Conservation (phyloP, 768 basidiomycete species). For the Pholiota conissans region DNA sequence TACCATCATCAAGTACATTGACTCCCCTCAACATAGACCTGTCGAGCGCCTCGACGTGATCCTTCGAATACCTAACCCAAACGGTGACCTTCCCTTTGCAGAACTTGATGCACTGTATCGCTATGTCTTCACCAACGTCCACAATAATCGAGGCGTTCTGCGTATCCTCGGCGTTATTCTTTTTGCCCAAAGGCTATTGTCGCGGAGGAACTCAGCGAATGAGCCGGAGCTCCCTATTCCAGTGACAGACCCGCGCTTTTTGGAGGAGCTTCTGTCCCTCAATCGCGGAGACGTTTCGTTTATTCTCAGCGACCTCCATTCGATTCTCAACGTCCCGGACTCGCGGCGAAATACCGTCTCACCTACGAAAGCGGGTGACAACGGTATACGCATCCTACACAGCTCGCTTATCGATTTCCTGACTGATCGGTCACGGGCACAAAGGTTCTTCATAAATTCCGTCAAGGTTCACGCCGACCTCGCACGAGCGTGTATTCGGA, state of each 20-base stretch:
- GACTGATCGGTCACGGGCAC: slow-evolving; percentile 25
- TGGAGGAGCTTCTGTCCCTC: slow-evolving; percentile 24
- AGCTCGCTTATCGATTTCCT: slow-evolving; percentile 27
- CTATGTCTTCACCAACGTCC: slow-evolving; percentile 22
- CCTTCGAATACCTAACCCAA: slow-evolving; percentile 17
- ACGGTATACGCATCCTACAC: slow-evolving; percentile 25
- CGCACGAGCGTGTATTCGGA: slow-evolving; percentile 23
- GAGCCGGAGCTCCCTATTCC: slow-evolving; percentile 23
- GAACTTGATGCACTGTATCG: slow-evolving; percentile 26
- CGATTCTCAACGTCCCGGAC: slow-evolving; percentile 26
- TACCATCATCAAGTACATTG: slow-evolving; percentile 27
- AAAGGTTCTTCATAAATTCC: slow-evolving; percentile 26
- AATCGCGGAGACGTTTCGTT: slow-evolving; percentile 26
- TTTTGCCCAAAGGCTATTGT: slow-evolving; percentile 18
- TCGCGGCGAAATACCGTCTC: slow-evolving; percentile 7
- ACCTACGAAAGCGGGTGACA: slow-evolving; percentile 13
- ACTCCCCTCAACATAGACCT: slow-evolving; percentile 24
- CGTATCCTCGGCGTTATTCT: slow-evolving; percentile 25
- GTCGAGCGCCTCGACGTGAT: slow-evolving; percentile 25
- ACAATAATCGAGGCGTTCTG: slow-evolving; percentile 23
- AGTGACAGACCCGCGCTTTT: slow-evolving; percentile 24
- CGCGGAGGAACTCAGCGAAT: slow-evolving; percentile 7
- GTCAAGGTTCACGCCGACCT: slow-evolving; percentile 29
- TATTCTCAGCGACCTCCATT: slow-evolving; percentile 23
- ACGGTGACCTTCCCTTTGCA: slow-evolving; percentile 24